phyloP scores from a whole-genome alignment of 441 rosid species.

The Populus hybrid region DNA sequence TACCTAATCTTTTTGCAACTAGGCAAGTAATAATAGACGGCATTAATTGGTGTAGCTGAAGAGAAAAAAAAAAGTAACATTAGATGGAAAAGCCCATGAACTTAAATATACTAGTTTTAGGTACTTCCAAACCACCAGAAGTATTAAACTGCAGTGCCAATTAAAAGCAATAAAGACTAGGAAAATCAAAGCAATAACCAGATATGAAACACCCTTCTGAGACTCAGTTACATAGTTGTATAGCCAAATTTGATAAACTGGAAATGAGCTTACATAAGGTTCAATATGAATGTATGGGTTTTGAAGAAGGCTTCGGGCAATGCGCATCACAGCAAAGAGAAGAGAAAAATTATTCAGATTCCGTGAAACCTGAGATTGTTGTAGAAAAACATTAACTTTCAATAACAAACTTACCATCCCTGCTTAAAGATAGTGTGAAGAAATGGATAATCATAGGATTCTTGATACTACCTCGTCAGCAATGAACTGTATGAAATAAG shows the following conservation, averaged over 20 bases:
- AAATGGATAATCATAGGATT: background rate
- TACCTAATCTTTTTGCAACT: conserved; percentile 85
- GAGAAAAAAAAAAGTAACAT: conserved; percentile 8
- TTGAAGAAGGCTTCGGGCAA: conserved; percentile 76
- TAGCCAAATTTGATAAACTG: conserved; percentile 1
- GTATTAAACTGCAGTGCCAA: conserved; percentile 10
- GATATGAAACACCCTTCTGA: background rate
- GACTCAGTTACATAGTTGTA: background rate
- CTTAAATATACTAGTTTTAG: background rate
- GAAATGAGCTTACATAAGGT: conserved; percentile 72
- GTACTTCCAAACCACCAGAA: conserved; percentile 9
- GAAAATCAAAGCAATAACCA: background rate
- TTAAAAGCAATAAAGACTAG: conserved; percentile 1
- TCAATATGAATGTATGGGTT: conserved; percentile 89
- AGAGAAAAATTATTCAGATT: conserved; percentile 76
- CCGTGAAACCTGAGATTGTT: conserved; percentile 63
- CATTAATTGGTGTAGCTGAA: conserved; percentile 95
- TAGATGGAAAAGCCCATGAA: conserved; percentile 7
- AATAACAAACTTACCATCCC: conserved; percentile 9
- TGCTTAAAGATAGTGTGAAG: conserved; percentile 14
- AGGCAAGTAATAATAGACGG: conserved; percentile 93
- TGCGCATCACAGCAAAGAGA: conserved; percentile 85
- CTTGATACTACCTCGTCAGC: conserved; percentile 74
- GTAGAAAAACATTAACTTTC: conserved; percentile 8
- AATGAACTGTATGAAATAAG: conserved; percentile 78